Conservation (phyloP, 768 basidiomycete species). For the Leucosporidium creatinivorum region DNA sequence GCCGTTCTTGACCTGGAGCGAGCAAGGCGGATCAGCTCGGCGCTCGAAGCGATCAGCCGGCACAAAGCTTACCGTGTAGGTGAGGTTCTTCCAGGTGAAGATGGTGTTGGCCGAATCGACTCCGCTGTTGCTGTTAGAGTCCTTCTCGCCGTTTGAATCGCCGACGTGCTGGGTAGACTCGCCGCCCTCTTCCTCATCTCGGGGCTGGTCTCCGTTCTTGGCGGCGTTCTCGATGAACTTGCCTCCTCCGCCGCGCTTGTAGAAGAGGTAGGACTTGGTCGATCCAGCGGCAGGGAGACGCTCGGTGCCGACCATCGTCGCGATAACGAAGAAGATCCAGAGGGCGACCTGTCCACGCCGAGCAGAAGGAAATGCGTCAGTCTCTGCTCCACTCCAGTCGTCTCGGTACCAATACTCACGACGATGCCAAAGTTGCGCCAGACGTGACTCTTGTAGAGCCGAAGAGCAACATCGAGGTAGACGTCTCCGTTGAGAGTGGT, state of each 20-base stretch:
- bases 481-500: conserved; percentile 50
- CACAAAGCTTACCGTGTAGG: background rate
- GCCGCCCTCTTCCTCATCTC: too few species aligned
- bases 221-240: conserved; percentile 19
- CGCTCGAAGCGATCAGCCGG: too few species aligned
- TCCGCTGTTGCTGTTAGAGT: background rate
- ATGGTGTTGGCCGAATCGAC: background rate
- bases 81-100: conserved; percentile 43
- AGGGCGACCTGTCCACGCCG: background rate
- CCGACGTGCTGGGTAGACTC: too few species aligned
- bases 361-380: too few species aligned
- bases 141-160: too few species aligned
- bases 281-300: conserved; percentile 24
- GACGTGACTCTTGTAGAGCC: conserved; percentile 39
- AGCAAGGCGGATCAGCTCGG: too few species aligned
- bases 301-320: background rate
- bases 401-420: conserved; percentile 12
- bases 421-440: conserved; percentile 52
- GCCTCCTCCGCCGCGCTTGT: conserved; percentile 9
- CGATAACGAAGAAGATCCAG: background rate
- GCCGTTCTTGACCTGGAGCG: conserved; percentile 6
- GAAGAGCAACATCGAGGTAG: conserved; percentile 55
- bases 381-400: too few species aligned
- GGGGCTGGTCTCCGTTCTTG: too few species aligned
- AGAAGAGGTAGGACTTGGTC: conserved; percentile 7